Base-by-base conservation (phyloP, 495 filamentous ascomycete genomes). In the Aspergillus baeticus region DNA sequence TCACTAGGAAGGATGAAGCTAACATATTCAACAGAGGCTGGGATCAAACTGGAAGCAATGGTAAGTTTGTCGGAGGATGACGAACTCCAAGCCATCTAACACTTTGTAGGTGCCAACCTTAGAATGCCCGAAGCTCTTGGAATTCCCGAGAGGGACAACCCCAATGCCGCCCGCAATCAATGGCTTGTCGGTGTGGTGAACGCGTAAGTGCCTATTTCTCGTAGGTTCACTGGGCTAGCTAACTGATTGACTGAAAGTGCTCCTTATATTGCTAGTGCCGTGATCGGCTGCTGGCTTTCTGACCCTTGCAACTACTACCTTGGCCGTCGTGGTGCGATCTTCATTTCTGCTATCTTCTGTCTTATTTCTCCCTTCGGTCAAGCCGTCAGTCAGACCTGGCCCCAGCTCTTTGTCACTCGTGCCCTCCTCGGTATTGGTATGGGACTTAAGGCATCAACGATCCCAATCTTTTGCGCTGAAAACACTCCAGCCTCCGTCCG, bases 391-490 rank as follows among this genome's bases (percentile, higher is more conserved):
- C 80, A 81, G 57, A 81, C 63, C 46, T 89, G 85, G 86, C 63
- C 65, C 6, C 78, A 87, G 57, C 72, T 88, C 5, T 76, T 87
- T 22, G 62, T 77, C 20, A 75, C 69, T 35, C 83, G 86, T 68
- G 62, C 85, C 6, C 73, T 86, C 5, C 72, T 88, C 10, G 83
- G 85, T 15, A 65, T 87, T 57, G 85, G 85, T n/a, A 87, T 88
- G 84, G 85, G 85, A 76, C 74, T 50, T 77, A 82, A 83, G 55
- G 81, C 66, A 47, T 65, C 67, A 23, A 77, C 72, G 18, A 85
- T 91, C 14, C 87, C 90, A 7, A 82, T 95, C 22, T 92, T 82
- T 62, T 84, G 87, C 3, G 89, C 88, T 3, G 90, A 95, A 62
- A 91, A 87, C 66, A 76, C 81, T 10, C 90, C 90, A 0, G 84